phyloP scores from a whole-genome alignment of 2,329 filamentous ascomycete species.

The Colletotrichum camelliae region DNA sequence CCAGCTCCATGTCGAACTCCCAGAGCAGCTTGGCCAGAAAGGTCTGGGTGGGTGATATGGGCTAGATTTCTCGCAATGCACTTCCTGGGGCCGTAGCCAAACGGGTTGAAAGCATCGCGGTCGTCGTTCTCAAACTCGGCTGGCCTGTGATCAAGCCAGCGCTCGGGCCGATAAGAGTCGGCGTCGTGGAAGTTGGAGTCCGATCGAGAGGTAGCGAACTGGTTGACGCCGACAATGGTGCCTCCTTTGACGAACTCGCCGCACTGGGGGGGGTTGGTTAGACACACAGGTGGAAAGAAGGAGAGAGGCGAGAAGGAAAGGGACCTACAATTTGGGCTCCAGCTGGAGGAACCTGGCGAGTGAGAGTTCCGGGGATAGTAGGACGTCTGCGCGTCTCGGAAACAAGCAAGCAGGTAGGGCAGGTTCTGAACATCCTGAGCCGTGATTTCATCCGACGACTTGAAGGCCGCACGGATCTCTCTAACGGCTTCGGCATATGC shows the following conservation, averaged over 20 bases:
- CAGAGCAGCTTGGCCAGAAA: not conserved
- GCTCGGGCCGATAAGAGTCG: not conserved
- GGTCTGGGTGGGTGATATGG: not conserved
- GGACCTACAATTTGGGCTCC: not conserved
- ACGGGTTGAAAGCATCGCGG: conserved; percentile 39
- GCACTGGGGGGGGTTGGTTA: not conserved
- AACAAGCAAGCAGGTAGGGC: conserved; percentile 42
- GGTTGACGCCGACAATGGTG: not conserved
- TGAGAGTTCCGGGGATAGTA: not conserved
- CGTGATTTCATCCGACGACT: conserved; percentile 40
- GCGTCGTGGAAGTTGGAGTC: not conserved
- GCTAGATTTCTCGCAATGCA: conserved; percentile 44
- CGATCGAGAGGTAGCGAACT: not conserved
- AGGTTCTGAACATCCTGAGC: conserved; percentile 32
- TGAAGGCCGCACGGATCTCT: conserved; percentile 45
- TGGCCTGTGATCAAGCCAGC: not conserved
- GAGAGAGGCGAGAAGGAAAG: not conserved
- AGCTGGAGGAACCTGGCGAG: not conserved
- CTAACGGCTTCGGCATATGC: conserved; percentile 32
- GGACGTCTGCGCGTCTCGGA: conserved; percentile 43
- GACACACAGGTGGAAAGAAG: not conserved
- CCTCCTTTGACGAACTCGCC: not conserved
- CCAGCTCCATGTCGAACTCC: not conserved
- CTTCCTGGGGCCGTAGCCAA: conserved; percentile 42
- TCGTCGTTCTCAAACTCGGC: conserved; percentile 8